Base-by-base conservation (phyloP, 371 early-diverging fungal species). In the Mortierella sp. region DNA sequence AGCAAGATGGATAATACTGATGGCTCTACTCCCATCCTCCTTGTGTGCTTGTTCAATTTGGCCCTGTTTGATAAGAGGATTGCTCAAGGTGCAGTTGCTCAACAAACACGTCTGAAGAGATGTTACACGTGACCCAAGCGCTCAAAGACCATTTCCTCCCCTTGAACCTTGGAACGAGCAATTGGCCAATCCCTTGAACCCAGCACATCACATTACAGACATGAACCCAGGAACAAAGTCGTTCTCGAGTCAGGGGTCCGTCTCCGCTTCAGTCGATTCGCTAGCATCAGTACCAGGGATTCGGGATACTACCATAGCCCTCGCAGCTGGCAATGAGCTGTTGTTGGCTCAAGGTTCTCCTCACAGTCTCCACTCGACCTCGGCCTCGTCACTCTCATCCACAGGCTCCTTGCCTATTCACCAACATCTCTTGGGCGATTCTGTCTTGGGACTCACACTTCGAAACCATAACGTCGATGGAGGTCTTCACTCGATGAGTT, bases 331-430 rank as follows among this genome's bases (percentile, higher is more conserved):
- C 44, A 78, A 79, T 61, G 82, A 82, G 46, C 40, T 78, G 19
- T 28, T 78, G 16, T 53, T 74, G 31, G 57, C 79, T 2, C 82
- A 82, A 37, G 82, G 82, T 24, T 81, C 85, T 16, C 81, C 81
- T 2, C 81, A 80, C 59, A 84, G 85, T 69, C 73, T 78, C 70
- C 79, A 76, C 75, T 84, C 85, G 9, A 84, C 85, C 44, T 78
- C 78, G 10, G 76, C 81, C 14, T 84, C 85, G 16, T 84, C 85
- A 2, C 67, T 83, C 50, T 76, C 76, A 40, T 83, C 83, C 34
- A 55, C 83, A 69, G 83, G 83, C 55, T 83, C 83, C 26, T 44
- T 83, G 28, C 83, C 82, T 28, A 72, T 79, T 48, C 73, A 83
- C 37, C 80, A 80, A 53, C 80, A 81, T 24, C 73, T 69, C 51